phyloP scores from a whole-genome alignment of 768 basidiomycete species.

The Macrolepiota albuminosa region DNA sequence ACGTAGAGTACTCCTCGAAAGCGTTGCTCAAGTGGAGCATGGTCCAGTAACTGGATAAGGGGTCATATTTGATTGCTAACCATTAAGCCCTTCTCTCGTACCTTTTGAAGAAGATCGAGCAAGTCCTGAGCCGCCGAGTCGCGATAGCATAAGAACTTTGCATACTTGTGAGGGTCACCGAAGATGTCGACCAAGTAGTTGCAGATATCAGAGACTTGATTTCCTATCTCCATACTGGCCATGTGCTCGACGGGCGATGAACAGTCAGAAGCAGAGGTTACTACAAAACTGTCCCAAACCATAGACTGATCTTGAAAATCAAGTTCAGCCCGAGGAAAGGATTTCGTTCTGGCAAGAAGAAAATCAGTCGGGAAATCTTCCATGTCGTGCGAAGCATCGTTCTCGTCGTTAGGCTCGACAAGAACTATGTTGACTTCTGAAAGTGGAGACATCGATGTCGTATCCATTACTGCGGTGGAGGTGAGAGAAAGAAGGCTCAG shows the following conservation, averaged over 20 bases:
- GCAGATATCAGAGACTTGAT: constrained; percentile 12
- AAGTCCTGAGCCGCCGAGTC: constrained; percentile 14
- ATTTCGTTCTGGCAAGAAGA: constrained; percentile 1
- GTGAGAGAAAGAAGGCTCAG: not conserved
- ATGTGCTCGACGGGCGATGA: not conserved
- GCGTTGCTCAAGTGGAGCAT: constrained; percentile 6
- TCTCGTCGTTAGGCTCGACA: not conserved
- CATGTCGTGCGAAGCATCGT: not conserved
- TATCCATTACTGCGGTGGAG: not conserved
- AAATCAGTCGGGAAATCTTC: constrained; percentile 2
- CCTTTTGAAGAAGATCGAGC: constrained; percentile 23
- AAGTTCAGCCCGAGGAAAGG: not conserved
- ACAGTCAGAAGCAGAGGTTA: constrained; percentile 1
- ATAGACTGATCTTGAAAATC: not conserved
- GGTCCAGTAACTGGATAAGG: constrained; percentile 14
- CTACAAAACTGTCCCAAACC: constrained; percentile 7
- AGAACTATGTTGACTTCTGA: not conserved
- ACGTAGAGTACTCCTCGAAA: constrained; percentile 15
- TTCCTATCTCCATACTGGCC: not conserved
- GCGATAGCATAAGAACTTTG: constrained; percentile 14
- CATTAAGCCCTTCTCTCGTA: constrained; percentile 4
- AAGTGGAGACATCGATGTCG: not conserved
- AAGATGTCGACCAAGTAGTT: constrained; percentile 11
- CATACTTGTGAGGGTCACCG: constrained; percentile 14
- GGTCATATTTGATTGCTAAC: not conserved